phyloP scores from a whole-genome alignment of 345 rosid species.

The Eucalyptus cloeziana region DNA sequence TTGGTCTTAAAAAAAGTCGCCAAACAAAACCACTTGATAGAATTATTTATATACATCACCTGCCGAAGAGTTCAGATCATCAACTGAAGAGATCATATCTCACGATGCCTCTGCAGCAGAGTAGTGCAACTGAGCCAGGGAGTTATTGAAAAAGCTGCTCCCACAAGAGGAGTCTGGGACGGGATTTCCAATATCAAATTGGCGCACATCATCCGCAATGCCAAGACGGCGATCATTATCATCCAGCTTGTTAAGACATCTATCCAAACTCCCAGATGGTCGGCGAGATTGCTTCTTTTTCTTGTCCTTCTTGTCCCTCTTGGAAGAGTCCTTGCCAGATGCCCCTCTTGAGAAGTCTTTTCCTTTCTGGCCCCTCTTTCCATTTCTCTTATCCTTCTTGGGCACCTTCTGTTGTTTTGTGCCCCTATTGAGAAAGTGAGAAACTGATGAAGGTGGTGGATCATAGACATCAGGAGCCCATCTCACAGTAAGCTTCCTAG shows the following conservation, averaged over 20 bases:
- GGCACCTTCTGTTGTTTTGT: constrained; percentile 38
- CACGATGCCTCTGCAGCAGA: constrained; percentile 48
- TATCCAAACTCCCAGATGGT: constrained; percentile 11
- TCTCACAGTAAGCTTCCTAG: constrained; percentile 33
- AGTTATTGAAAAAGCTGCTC: constrained; percentile 39
- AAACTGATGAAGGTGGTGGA: constrained; percentile 61
- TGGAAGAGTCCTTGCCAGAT: constrained; percentile 15
- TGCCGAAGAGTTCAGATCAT: neutral
- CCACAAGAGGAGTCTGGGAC: constrained; percentile 48
- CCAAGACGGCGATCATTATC: constrained; percentile 1
- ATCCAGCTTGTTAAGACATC: constrained; percentile 4
- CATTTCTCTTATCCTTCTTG: constrained; percentile 56
- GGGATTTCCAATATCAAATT: constrained; percentile 6
- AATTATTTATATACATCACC: neutral
- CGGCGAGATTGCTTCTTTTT: constrained; percentile 56
- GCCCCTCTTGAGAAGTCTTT: constrained; percentile 29
- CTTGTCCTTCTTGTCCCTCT: constrained; percentile 10
- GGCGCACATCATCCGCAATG: constrained; percentile 2
- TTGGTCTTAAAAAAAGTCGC: neutral
- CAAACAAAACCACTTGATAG: neutral
- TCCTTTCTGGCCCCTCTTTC: constrained; percentile 70
- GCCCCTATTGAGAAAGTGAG: constrained; percentile 43
- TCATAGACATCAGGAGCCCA: constrained; percentile 95
- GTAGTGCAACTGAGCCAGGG: constrained; percentile 26
- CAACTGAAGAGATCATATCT: neutral